A percentile compares a stretch with the other conserved stretches of the same genome.
Conservation (phyloP, 305 asterid genomes). For the Petunia hybrid region DNA sequence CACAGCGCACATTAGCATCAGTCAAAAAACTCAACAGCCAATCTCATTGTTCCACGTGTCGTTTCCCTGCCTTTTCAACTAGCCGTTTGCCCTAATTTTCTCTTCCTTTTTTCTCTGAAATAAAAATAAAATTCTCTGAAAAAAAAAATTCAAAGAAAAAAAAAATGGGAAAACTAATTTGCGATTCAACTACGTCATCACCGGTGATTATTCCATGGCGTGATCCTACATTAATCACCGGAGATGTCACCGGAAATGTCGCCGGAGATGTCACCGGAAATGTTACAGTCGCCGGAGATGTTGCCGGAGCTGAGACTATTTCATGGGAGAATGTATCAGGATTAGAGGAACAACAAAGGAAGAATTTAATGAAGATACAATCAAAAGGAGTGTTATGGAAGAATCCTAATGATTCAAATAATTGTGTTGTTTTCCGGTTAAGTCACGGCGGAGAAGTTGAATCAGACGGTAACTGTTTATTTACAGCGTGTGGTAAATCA, state of each 20-base stretch:
- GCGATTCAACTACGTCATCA: slow-evolving; percentile 87
- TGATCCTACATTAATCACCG: slow-evolving; percentile 66
- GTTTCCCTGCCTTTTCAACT: slow-evolving; percentile 40
- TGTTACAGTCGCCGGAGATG: slow-evolving; percentile 27
- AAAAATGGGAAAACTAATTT: slow-evolving; percentile 82
- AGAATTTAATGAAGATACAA: slow-evolving; percentile 63
- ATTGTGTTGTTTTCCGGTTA: slow-evolving; percentile 62
- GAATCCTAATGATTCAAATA: slow-evolving; percentile 65
- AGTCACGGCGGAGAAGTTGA: slow-evolving; percentile 93
- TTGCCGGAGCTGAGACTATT: slow-evolving; percentile 33
- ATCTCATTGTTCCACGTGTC: slow-evolving; percentile 61
- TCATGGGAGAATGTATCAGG: slow-evolving; percentile 82
- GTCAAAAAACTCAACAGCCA: neutral
- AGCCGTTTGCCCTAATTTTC: slow-evolving; percentile 65
- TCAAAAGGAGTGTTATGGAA: slow-evolving; percentile 87
- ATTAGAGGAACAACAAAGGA: slow-evolving; percentile 81
- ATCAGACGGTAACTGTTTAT: slow-evolving; percentile 87
- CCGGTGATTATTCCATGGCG: slow-evolving; percentile 80
- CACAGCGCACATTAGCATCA: neutral
- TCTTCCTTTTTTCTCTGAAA: slow-evolving; percentile 22
- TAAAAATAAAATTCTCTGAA: slow-evolving; percentile 8
- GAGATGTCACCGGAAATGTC: slow-evolving; percentile 31
- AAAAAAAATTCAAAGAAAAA: neutral
- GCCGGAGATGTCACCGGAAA: slow-evolving; percentile 34
- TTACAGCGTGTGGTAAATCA: slow-evolving; percentile 79